Evolutionary conservation across 1,284 basidiomycete genomes (phyloP).

Genomic region (Pseudozyma thailandica): DNA sequence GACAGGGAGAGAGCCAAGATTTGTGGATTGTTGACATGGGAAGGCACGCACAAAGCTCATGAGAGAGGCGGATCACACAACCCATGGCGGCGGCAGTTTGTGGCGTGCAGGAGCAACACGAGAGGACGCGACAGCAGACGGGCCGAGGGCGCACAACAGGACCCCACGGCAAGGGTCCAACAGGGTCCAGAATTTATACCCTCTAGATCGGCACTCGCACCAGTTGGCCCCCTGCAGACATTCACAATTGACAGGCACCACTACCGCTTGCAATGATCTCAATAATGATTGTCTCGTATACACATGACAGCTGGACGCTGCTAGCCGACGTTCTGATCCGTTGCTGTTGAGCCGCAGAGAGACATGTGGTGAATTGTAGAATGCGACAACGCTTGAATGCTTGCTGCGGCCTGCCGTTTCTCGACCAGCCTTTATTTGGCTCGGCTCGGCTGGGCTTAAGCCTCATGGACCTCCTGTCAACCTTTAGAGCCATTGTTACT

Average conservation of each 20-base stretch:
- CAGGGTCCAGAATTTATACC: slow-evolving; percentile 18
- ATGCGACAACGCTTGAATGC: too few species aligned
- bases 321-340: too few species aligned
- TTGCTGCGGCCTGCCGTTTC: too few species aligned
- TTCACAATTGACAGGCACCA: too few species aligned
- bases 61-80: background rate
- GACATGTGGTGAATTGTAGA: too few species aligned
- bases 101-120: background rate
- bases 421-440: background rate
- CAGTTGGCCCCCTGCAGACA: background rate
- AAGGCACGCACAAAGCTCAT: background rate
- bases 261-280: too few species aligned
- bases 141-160: background rate
- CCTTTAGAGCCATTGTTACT: too few species aligned
- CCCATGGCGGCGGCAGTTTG: background rate
- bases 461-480: too few species aligned
- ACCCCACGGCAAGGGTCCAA: background rate
- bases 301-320: too few species aligned
- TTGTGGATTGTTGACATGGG: background rate
- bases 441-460: too few species aligned
- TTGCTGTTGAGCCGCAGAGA: too few species aligned
- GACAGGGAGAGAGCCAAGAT: background rate
- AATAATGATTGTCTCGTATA: too few species aligned
- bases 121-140: background rate
- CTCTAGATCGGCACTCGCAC: slow-evolving; percentile 18